Conservation (phyloP, 2,329 filamentous ascomycete species). For the Ampelomyces quisqualis region DNA sequence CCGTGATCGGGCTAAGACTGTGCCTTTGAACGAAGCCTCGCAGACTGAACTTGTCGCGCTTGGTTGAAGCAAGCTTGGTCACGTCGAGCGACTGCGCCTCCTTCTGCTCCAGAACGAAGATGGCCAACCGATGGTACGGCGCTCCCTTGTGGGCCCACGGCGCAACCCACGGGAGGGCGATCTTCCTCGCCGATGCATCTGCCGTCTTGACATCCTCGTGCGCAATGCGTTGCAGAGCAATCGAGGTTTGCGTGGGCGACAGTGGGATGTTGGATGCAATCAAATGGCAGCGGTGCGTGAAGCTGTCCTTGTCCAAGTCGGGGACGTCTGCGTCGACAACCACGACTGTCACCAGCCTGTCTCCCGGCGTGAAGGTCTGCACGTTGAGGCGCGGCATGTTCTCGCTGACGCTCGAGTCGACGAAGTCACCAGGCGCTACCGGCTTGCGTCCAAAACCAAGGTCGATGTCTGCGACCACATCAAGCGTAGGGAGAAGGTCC, state of each 20-base stretch:
- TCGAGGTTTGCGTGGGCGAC: slow-evolving; percentile 52
- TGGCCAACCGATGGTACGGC: slow-evolving; percentile 83
- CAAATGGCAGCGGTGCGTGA: slow-evolving; percentile 82
- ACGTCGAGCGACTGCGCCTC: slow-evolving; percentile 47
- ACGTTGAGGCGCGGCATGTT: slow-evolving; percentile 73
- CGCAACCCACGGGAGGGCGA: slow-evolving; percentile 78
- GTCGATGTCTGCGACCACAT: slow-evolving; percentile 76
- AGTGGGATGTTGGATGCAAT: slow-evolving; percentile 74
- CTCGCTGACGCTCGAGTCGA: slow-evolving; percentile 74
- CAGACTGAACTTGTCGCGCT: slow-evolving; percentile 70
- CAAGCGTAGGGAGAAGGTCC: slow-evolving; percentile 78
- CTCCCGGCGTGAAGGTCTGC: slow-evolving; percentile 79
- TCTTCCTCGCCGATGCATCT: slow-evolving; percentile 55
- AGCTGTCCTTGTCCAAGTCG: slow-evolving; percentile 70
- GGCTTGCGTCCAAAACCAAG: slow-evolving; percentile 73
- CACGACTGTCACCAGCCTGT: slow-evolving; percentile 79
- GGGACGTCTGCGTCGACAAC: slow-evolving; percentile 92
- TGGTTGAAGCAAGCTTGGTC: slow-evolving; percentile 72
- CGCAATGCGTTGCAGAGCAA: slow-evolving; percentile 35
- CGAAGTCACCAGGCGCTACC: slow-evolving; percentile 73
- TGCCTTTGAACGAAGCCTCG: slow-evolving; percentile 73
- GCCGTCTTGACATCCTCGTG: slow-evolving; percentile 45
- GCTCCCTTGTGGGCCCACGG: slow-evolving; percentile 86
- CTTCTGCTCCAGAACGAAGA: slow-evolving; percentile 81
- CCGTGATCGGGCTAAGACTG: slow-evolving; percentile 70